Evolutionary conservation across 306 rosid genomes (phyloP).

Genomic region (Vigna nakashimae): DNA sequence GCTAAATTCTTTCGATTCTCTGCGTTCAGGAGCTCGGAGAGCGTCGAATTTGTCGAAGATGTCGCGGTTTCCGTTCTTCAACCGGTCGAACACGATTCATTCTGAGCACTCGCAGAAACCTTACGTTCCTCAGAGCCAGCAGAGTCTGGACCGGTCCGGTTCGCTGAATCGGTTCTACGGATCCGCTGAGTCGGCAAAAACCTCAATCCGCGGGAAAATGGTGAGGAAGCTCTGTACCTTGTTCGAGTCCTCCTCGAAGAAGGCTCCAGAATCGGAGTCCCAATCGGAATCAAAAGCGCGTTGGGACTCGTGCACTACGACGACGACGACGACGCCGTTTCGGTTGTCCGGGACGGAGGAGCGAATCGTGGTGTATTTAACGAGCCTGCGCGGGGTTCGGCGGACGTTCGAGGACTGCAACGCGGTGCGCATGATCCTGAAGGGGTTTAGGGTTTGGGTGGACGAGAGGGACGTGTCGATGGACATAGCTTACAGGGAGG

Average conservation of each 20-base stretch:
- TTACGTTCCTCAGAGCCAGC: not conserved
- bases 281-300: conserved; percentile 37
- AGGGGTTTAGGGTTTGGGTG: conserved; percentile 93
- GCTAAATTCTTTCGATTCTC: not conserved
- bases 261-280: not conserved
- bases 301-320: conserved; percentile 44
- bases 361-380: conserved; percentile 77
- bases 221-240: conserved; percentile 77
- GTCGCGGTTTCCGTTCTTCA: conserved; percentile 69
- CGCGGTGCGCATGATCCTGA: conserved; percentile 77
- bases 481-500: conserved; percentile 71
- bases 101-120: conserved; percentile 58
- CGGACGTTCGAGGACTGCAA: conserved; percentile 93
- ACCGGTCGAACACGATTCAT: conserved; percentile 69
- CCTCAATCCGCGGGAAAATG: conserved; percentile 70
- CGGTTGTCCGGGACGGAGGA: conserved; percentile 74
- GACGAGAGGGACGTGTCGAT: conserved; percentile 91
- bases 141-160: conserved; percentile 58
- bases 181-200: conserved; percentile 66
- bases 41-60: conserved; percentile 46
- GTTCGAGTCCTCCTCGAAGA: conserved; percentile 62
- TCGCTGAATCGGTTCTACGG: conserved; percentile 59
- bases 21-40: conserved; percentile 54
- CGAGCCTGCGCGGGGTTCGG: conserved; percentile 86
- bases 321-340: conserved; percentile 17